Percentiles rank a stretch among this genome's conserved stretches.
Evolutionary conservation across 2,329 filamentous ascomycete genomes (phyloP).

Genomic region (Botrytis hyacinthi): DNA sequence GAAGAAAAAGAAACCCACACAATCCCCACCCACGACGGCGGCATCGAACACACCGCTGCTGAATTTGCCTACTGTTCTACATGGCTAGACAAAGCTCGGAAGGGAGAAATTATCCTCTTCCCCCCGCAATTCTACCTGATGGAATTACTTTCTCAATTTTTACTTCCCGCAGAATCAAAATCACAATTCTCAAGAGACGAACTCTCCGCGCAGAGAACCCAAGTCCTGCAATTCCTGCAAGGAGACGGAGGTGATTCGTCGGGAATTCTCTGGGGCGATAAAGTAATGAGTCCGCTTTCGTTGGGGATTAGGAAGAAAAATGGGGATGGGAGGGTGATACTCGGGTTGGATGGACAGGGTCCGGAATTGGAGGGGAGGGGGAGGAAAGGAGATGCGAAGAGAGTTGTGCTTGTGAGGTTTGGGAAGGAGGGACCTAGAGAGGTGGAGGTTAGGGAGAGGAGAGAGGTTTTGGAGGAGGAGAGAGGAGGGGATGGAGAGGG

Average conservation of each 20-base stretch:
- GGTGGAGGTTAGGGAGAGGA: conserved; percentile 52
- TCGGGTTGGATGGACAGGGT: conserved; percentile 58
- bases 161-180: conserved; percentile 39
- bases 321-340: conserved; percentile 52
- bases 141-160: conserved; percentile 54
- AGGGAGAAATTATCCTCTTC: conserved; percentile 75
- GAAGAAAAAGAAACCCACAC: too few species aligned
- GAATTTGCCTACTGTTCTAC: conserved; percentile 67
- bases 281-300: conserved; percentile 57
- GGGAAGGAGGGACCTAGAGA: conserved; percentile 50
- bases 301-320: conserved; percentile 44
- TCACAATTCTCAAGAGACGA: conserved; percentile 31
- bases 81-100: conserved; percentile 66
- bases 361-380: conserved; percentile 50
- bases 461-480: conserved; percentile 51
- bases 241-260: conserved; percentile 44
- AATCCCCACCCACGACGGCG: conserved; percentile 53
- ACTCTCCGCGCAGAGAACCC: conserved; percentile 50
- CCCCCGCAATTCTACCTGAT: conserved; percentile 84
- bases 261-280: conserved; percentile 52
- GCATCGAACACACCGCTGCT: conserved; percentile 66
- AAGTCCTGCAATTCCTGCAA: conserved; percentile 53
- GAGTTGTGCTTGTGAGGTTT: conserved; percentile 58
- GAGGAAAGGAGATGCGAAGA: conserved; percentile 56
- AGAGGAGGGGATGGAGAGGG: conserved; percentile 42